Conservation (phyloP, 2,329 filamentous ascomycete species). For the Elsinoe necatrix region DNA sequence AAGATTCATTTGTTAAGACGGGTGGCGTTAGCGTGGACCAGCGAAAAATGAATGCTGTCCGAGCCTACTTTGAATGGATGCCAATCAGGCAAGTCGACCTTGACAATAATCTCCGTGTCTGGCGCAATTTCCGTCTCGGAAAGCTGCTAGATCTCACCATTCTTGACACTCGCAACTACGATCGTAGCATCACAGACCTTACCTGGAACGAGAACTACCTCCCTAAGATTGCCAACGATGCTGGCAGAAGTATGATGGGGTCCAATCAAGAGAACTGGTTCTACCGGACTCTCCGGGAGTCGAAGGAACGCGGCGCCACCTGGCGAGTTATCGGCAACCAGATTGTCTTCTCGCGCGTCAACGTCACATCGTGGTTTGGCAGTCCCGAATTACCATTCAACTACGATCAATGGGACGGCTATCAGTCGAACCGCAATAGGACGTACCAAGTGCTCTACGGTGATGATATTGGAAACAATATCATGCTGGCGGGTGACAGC, state of each 20-base stretch:
- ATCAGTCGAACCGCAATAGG: slow-evolving; percentile 61
- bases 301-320: slow-evolving; percentile 54
- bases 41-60: slow-evolving; percentile 64
- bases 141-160: slow-evolving; percentile 57
- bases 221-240: slow-evolving; percentile 55
- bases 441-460: slow-evolving; percentile 59
- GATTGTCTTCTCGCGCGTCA: slow-evolving; percentile 55
- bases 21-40: slow-evolving; percentile 55
- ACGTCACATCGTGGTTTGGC: slow-evolving; percentile 39
- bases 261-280: slow-evolving; percentile 67
- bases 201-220: slow-evolving; percentile 54
- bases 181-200: slow-evolving; percentile 54
- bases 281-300: slow-evolving; percentile 40
- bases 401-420: slow-evolving; percentile 58
- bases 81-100: slow-evolving; percentile 56
- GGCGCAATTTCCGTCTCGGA: slow-evolving; percentile 58
- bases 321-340: slow-evolving; percentile 68
- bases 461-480: slow-evolving; percentile 62
- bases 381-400: slow-evolving; percentile 38
- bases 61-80: slow-evolving; percentile 62
- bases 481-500: slow-evolving; percentile 63
- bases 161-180: slow-evolving; percentile 61
- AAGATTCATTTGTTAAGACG: slow-evolving; percentile 54
- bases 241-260: slow-evolving; percentile 62
- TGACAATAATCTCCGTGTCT: slow-evolving; percentile 61